Percentiles rank a stretch among this genome's conserved stretches.
These are phyloP conservation scores for Chaetomium olivaceum DNA, from an alignment of 2,329 filamentous ascomycete species.

Conservation along the genomic window DNA sequence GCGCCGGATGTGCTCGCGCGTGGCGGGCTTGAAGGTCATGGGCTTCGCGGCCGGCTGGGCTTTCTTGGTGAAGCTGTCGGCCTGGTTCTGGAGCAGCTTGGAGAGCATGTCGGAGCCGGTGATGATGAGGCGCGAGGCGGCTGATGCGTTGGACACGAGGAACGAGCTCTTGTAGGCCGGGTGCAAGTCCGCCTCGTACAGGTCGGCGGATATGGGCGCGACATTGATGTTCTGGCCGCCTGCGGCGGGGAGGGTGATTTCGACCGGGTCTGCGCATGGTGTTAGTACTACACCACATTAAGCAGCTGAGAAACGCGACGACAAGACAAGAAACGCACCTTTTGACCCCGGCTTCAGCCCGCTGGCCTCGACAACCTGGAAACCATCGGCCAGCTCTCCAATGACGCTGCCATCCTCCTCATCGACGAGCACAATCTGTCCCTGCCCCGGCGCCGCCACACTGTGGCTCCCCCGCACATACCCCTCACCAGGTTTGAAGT, in stretches of 20 bases:
- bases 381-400: slow-evolving; percentile 82
- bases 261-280: slow-evolving; percentile 67
- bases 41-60: slow-evolving; percentile 77
- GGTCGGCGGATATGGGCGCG: slow-evolving; percentile 66
- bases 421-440: slow-evolving; percentile 88
- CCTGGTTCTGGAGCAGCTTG: slow-evolving; percentile 73
- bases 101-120: slow-evolving; percentile 80
- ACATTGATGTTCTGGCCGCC: slow-evolving; percentile 66
- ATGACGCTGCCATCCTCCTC: slow-evolving; percentile 96
- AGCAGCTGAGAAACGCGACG: slow-evolving; percentile 16
- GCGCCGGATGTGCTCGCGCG: slow-evolving; percentile 81
- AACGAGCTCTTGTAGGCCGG: slow-evolving; percentile 89
- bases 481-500: slow-evolving; percentile 76
- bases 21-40: slow-evolving; percentile 82
- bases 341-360: slow-evolving; percentile 84
- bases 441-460: slow-evolving; percentile 65
- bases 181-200: slow-evolving; percentile 76
- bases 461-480: slow-evolving; percentile 68
- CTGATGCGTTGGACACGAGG: slow-evolving; percentile 82
- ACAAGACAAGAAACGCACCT: slow-evolving; percentile 52
- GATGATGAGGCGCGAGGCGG: slow-evolving; percentile 87
- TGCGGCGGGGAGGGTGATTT: slow-evolving; percentile 71
- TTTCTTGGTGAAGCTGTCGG: slow-evolving; percentile 77
- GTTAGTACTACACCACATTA: slow-evolving; percentile 9
- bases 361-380: slow-evolving; percentile 75